Evolutionary conservation across 1,284 basidiomycete genomes (phyloP).

Genomic region (Papiliotrema nemorosa): DNA sequence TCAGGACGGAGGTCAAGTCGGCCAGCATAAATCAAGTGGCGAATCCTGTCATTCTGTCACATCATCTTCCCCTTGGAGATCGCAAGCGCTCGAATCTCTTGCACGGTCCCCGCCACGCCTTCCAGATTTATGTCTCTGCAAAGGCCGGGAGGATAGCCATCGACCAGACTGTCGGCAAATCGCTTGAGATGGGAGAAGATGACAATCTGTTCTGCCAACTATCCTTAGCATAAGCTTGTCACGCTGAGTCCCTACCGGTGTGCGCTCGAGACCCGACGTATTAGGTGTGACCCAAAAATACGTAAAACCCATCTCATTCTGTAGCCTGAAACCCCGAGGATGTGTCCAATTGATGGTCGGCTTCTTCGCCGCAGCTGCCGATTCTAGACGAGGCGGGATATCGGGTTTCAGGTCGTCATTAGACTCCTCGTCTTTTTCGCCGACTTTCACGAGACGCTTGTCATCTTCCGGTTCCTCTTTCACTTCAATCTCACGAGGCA

Average conservation of each 20-base stretch:
- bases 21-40: too few relatives aligned
- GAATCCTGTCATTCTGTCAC: too few relatives aligned
- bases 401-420: neutral
- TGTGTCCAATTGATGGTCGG: constrained; percentile 27
- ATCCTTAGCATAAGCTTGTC: neutral
- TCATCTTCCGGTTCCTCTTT: neutral
- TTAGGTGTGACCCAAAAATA: constrained; percentile 50
- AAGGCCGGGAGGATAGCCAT: neutral
- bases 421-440: neutral
- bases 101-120: constrained; percentile 23
- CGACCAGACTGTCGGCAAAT: constrained; percentile 16
- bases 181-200: constrained; percentile 22
- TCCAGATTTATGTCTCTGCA: constrained; percentile 21
- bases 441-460: neutral
- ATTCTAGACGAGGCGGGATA: neutral
- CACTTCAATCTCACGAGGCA: neutral
- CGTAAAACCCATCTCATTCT: constrained; percentile 18
- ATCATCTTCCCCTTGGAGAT: neutral
- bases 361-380: neutral
- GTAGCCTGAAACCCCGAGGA: constrained; percentile 28
- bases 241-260: constrained; percentile 21
- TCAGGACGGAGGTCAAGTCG: too few relatives aligned
- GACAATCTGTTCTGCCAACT: constrained; percentile 32
- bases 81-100: constrained; percentile 13
- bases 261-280: constrained; percentile 47